These are phyloP conservation scores for Boletellus sp. DNA, from an alignment of 1,284 basidiomycete species.

Conservation along the genomic window DNA sequence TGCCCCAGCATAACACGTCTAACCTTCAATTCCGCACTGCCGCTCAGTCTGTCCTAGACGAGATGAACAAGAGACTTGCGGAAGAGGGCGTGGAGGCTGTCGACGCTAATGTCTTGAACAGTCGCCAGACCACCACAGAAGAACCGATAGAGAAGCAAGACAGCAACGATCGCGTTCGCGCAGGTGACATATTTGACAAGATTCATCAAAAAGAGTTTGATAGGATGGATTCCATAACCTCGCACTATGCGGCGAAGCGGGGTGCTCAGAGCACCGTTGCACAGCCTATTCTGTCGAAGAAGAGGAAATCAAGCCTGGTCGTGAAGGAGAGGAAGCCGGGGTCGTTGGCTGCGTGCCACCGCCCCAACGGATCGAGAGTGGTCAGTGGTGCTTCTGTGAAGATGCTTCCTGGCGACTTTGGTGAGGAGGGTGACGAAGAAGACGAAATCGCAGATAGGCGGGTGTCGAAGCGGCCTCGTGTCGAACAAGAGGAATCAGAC, in stretches of 20 bases:
- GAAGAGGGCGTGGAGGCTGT: slow-evolving; percentile 44
- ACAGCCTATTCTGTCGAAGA: slow-evolving; percentile 30
- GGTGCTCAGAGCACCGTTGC: slow-evolving; percentile 16
- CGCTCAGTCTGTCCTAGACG: slow-evolving; percentile 63
- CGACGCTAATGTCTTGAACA: slow-evolving; percentile 40
- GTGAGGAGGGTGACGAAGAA: slow-evolving; percentile 43
- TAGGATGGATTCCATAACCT: slow-evolving; percentile 75
- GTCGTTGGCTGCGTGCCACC: slow-evolving; percentile 30
- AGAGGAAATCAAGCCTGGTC: slow-evolving; percentile 43
- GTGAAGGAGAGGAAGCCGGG: slow-evolving; percentile 41
- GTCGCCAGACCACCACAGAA: slow-evolving; percentile 18
- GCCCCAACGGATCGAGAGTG: slow-evolving; percentile 24
- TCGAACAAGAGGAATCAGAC: slow-evolving; percentile 31
- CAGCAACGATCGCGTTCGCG: slow-evolving; percentile 17
- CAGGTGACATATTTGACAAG: slow-evolving; percentile 52
- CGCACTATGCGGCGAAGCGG: slow-evolving; percentile 53
- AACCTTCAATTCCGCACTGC: slow-evolving; percentile 60
- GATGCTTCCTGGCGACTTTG: slow-evolving; percentile 56
- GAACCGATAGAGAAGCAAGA: slow-evolving; percentile 19
- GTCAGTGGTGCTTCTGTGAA: slow-evolving; percentile 43
- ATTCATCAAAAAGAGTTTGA: slow-evolving; percentile 61
- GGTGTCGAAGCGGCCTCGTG: slow-evolving; percentile 42
- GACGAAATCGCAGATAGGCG: slow-evolving; percentile 30
- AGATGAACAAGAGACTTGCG: slow-evolving; percentile 71
- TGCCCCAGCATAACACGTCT: slow-evolving; percentile 54